Conservation (phyloP, 352 stramenopile species). For the Aphanomyces euteiches region DNA sequence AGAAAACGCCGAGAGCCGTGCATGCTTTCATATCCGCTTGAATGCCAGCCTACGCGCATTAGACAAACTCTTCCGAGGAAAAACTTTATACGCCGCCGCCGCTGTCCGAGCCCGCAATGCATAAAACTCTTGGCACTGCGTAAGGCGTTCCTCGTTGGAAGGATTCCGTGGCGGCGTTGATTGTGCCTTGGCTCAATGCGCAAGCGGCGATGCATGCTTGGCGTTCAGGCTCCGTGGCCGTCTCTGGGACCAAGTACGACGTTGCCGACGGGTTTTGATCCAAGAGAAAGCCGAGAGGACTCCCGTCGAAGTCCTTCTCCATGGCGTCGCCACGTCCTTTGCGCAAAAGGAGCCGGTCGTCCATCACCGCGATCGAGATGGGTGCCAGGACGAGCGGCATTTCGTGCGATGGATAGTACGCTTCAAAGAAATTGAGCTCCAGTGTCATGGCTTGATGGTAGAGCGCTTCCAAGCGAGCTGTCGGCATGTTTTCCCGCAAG, state of each 20-base stretch:
- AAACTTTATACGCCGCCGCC: slow-evolving; percentile 53
- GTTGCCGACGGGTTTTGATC: not conserved
- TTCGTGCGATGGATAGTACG: slow-evolving; percentile 39
- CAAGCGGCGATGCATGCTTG: not conserved
- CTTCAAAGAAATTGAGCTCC: slow-evolving; percentile 54
- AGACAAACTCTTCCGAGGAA: not conserved
- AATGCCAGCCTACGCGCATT: slow-evolving; percentile 62
- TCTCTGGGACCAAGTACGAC: not conserved
- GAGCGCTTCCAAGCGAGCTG: slow-evolving; percentile 36
- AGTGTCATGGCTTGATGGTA: slow-evolving; percentile 56
- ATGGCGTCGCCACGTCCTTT: too few relatives aligned
- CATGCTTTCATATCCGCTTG: slow-evolving; percentile 93
- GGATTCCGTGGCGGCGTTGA: not conserved
- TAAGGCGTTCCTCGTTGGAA: not conserved
- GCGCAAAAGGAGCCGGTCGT: too few relatives aligned
- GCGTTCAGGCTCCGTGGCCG: not conserved
- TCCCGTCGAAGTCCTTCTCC: not conserved
- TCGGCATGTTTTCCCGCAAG: slow-evolving; percentile 31
- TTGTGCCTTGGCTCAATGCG: not conserved
- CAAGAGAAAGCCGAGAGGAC: not conserved
- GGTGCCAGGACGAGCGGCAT: slow-evolving; percentile 19
- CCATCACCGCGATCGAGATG: too few relatives aligned
- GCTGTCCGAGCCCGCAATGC: slow-evolving; percentile 91
- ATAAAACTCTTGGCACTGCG: slow-evolving; percentile 60
- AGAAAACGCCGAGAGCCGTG: slow-evolving; percentile 75